phyloP scores from a whole-genome alignment of 2,329 filamentous ascomycete species.

The Scleromitrula shiraiana region DNA sequence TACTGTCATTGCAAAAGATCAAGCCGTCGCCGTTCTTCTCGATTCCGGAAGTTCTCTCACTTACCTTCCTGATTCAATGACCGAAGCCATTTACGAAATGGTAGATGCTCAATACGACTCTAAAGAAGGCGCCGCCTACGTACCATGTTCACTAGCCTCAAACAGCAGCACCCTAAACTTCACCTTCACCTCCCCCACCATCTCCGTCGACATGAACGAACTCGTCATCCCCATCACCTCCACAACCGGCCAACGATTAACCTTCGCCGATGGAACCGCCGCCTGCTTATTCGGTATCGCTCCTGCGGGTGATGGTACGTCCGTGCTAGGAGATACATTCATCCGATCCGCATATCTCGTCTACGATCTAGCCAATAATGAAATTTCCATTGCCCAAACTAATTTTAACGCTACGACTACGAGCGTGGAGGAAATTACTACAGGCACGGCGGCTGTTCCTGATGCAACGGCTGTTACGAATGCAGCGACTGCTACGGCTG shows the following conservation, averaged over 20 bases:
- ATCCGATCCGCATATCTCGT: conserved; percentile 68
- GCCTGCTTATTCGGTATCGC: conserved; percentile 63
- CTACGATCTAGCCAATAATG: conserved; percentile 64
- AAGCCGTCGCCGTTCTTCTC: conserved; percentile 56
- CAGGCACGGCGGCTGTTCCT: conserved; percentile 42
- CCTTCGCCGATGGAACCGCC: conserved; percentile 43
- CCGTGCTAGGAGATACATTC: conserved; percentile 67
- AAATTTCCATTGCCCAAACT: conserved; percentile 63
- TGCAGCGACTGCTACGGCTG: conserved; percentile 40
- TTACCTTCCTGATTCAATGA: conserved; percentile 53
- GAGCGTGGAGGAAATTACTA: conserved; percentile 47
- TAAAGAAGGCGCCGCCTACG: conserved; percentile 47
- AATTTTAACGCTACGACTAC: conserved; percentile 48
- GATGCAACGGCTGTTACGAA: conserved; percentile 43
- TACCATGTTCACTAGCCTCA: conserved; percentile 47
- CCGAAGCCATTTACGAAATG: conserved; percentile 45
- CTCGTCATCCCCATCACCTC: conserved; percentile 46
- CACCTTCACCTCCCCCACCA: conserved; percentile 44
- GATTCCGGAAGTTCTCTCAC: conserved; percentile 63
- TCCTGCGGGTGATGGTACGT: conserved; percentile 45
- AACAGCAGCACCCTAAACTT: conserved; percentile 41
- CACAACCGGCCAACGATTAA: conserved; percentile 37
- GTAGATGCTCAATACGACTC: conserved; percentile 53
- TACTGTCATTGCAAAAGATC: conserved; percentile 36
- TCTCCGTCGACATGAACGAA: conserved; percentile 50